Evolutionary conservation across 1,139 yeast species (phyloP), one percentile per base, ranked within the genome.

Genomic region (Suhomyces anneliseae): DNA sequence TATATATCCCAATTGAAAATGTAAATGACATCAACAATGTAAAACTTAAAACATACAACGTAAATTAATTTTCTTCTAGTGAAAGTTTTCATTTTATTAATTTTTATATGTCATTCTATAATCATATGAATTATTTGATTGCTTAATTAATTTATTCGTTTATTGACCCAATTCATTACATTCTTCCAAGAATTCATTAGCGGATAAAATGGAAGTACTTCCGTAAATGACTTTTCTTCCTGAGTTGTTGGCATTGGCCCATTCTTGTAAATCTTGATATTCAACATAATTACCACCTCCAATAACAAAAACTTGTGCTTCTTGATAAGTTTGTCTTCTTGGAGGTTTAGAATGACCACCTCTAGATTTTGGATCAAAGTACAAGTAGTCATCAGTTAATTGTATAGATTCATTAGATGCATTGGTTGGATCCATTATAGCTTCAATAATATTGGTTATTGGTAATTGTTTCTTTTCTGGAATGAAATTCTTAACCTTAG

Each of bases 241-340:
- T 54, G 67, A 59, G 62, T 69, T 61, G 52, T 70, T 60, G 9
- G 85, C 85, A 27, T 48, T 52, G 2, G 69, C 60, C 95, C 96
- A 92, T 64, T 93, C 97, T 66, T 89, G 96, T 58, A 93, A 77
- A 61, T 92, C 92, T 54, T 92, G 95, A 63, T 93, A 93, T 68
- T 93, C 99, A 54, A 89, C 72, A 62, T 90, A 93, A 65, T 89
- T 92, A 41, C 98, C 99, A 33, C 99, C 99, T 19, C 99, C 99
- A 49, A 95, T 92, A 43, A 90, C 88, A 65, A 93, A 95, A 14
- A 93, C 96, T 47, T 89, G 72, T 3, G 96, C 83, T 55, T 90
- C 95, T 52, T 81, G 83, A 63, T 88, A 90, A 11, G 85, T 73
- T 58, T 86, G 90, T 62, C 96, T 82, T 64, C 85, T 87, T 34